Conservation (phyloP, 1,284 basidiomycete genomes). For the Cronartium ribicola region DNA sequence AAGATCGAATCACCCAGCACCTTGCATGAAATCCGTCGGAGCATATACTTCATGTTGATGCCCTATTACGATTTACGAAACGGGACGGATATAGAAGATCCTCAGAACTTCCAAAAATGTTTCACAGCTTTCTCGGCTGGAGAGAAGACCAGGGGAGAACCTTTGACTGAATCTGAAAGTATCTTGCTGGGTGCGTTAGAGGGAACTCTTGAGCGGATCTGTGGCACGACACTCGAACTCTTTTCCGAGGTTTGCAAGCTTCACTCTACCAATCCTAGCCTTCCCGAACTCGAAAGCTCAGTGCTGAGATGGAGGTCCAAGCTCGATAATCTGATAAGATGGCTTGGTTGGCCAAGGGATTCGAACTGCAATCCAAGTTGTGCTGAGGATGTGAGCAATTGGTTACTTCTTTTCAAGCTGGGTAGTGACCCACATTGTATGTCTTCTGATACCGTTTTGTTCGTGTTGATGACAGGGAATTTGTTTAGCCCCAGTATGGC, state of each 20-base stretch:
- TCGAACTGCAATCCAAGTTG: constrained; percentile 11
- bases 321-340: constrained; percentile 1
- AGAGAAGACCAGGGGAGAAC: neutral
- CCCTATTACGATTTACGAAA: constrained; percentile 13
- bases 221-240: neutral
- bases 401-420: too few species aligned
- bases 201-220: constrained; percentile 4
- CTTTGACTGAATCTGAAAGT: constrained; percentile 9
- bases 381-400: constrained; percentile 3
- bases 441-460: too few species aligned
- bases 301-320: constrained; percentile 1
- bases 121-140: neutral
- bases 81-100: neutral
- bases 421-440: too few species aligned
- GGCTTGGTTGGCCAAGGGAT: constrained; percentile 22
- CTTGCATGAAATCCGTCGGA: neutral
- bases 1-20: too few species aligned
- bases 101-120: constrained; percentile 9
- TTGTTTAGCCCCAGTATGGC: too few species aligned
- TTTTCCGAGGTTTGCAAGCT: constrained; percentile 4
- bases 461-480: too few species aligned
- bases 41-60: constrained; percentile 18
- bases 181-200: constrained; percentile 15
- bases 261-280: neutral
- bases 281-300: neutral